Conservation (phyloP, 1,284 basidiomycete species). For the Melanopsichium pennsylvanicum region DNA sequence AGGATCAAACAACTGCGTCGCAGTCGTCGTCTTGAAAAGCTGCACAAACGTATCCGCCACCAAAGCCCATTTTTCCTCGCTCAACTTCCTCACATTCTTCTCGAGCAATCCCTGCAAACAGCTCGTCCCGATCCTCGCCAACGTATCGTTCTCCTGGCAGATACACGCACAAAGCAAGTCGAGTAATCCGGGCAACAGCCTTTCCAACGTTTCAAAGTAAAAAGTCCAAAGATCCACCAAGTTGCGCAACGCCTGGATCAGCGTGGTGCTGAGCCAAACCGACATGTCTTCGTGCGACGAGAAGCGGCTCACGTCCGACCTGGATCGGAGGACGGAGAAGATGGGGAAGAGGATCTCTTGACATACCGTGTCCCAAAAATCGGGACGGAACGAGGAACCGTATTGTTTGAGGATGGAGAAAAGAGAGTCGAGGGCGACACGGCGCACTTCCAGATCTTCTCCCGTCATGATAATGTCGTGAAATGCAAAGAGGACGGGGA, state of each 20-base stretch:
- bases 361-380: slow-evolving; percentile 98
- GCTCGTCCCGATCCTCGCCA: slow-evolving; percentile 96
- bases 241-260: slow-evolving; percentile 97
- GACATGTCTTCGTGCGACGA: slow-evolving; percentile 98
- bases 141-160: slow-evolving; percentile 88
- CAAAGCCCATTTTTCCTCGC: slow-evolving; percentile 84
- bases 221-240: slow-evolving; percentile 95
- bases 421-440: slow-evolving; percentile 84
- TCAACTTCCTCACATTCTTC: slow-evolving; percentile 89
- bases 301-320: slow-evolving; percentile 83
- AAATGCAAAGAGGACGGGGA: slow-evolving; percentile 93
- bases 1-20: slow-evolving; percentile 94
- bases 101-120: slow-evolving; percentile 96
- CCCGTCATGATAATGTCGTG: slow-evolving; percentile 99
- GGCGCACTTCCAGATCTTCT: slow-evolving; percentile 95
- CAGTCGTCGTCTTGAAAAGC: slow-evolving; percentile 95
- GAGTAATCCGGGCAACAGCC: slow-evolving; percentile 86
- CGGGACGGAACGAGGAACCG: slow-evolving; percentile 83
- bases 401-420: slow-evolving; percentile 93
- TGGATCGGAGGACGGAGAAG: slow-evolving; percentile 90
- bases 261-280: slow-evolving; percentile 98
- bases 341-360: slow-evolving; percentile 98
- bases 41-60: slow-evolving; percentile 93
- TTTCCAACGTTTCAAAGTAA: slow-evolving; percentile 91
- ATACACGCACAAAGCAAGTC: slow-evolving; percentile 96